Evolutionary conservation across 805 yeast genomes (phyloP).

Genomic region (Candida sithepensis): DNA sequence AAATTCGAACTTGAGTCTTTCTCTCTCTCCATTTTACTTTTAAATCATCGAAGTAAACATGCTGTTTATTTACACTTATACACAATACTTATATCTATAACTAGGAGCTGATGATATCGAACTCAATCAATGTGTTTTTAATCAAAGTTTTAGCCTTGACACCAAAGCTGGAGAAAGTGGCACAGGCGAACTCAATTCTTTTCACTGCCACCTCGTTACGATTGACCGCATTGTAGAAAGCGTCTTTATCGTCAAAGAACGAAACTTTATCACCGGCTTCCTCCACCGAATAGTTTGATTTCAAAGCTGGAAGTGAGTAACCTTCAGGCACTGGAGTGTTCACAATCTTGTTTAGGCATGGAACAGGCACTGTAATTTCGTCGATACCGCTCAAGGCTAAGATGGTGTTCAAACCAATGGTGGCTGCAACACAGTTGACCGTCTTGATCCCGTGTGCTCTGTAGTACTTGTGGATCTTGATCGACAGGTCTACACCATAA

Average conservation of each 20-base stretch:
- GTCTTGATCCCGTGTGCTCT: slow-evolving; percentile 30
- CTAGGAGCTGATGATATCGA: slow-evolving; percentile 4
- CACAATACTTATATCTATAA: too few species aligned
- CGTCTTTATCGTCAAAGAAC: slow-evolving; percentile 19
- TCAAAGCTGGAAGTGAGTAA: slow-evolving; percentile 18
- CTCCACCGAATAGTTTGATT: slow-evolving; percentile 13
- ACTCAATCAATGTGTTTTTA: slow-evolving; percentile 13
- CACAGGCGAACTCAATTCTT: slow-evolving; percentile 18
- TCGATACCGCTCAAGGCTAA: slow-evolving; percentile 33
- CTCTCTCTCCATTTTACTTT: too few species aligned
- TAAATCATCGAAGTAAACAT: too few species aligned
- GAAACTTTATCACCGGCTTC: slow-evolving; percentile 23
- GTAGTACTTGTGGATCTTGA: slow-evolving; percentile 33
- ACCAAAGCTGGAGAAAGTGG: slow-evolving; percentile 16
- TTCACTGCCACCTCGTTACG: slow-evolving; percentile 15
- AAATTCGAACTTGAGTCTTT: too few species aligned
- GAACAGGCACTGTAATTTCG: slow-evolving; percentile 32
- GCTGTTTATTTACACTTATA: too few species aligned
- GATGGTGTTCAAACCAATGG: slow-evolving; percentile 27
- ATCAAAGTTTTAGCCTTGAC: slow-evolving; percentile 13
- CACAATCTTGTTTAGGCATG: slow-evolving; percentile 27
- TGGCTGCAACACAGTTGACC: slow-evolving; percentile 32
- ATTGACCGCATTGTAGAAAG: slow-evolving; percentile 12
- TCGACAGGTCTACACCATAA: slow-evolving; percentile 29
- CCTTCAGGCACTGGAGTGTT: slow-evolving; percentile 26